phyloP scores from a whole-genome alignment of 2,329 filamentous ascomycete species.

The Raffaelea ambrosiae region DNA sequence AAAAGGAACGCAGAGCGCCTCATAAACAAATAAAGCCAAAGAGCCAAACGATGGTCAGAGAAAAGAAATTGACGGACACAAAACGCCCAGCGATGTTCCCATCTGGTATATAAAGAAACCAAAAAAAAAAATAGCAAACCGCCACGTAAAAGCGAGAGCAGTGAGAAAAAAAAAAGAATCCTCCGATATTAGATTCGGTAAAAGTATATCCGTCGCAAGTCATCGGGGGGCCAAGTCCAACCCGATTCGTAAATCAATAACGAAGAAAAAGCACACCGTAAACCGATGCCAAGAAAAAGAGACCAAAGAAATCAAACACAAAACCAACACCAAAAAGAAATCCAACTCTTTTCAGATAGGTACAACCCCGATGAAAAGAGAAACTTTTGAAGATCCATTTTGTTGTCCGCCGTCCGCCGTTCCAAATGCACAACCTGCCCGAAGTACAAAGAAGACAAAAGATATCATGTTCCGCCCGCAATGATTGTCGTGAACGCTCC shows the following conservation, averaged over 20 bases:
- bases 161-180: neutral
- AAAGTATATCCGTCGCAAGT: no score
- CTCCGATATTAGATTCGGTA: no score
- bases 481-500: neutral
- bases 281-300: no score
- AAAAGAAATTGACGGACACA: neutral
- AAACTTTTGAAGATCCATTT: neutral
- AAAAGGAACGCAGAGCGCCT: neutral
- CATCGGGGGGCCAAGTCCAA: no score
- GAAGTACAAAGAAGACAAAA: neutral
- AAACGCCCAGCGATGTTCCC: neutral
- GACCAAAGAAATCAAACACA: no score
- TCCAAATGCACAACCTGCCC: slow-evolving; percentile 1
- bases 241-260: no score
- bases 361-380: neutral
- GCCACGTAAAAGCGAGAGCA: neutral
- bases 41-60: neutral
- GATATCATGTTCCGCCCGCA: neutral
- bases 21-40: neutral
- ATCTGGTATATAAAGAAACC: no score
- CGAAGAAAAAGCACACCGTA: no score
- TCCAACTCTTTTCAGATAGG: no score
- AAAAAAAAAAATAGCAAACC: no score
- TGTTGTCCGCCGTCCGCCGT: slow-evolving; percentile 3
- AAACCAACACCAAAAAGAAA: no score